Evolutionary conservation across 1,139 yeast species (phyloP).

Genomic region (Yamadazyma dendronema): DNA sequence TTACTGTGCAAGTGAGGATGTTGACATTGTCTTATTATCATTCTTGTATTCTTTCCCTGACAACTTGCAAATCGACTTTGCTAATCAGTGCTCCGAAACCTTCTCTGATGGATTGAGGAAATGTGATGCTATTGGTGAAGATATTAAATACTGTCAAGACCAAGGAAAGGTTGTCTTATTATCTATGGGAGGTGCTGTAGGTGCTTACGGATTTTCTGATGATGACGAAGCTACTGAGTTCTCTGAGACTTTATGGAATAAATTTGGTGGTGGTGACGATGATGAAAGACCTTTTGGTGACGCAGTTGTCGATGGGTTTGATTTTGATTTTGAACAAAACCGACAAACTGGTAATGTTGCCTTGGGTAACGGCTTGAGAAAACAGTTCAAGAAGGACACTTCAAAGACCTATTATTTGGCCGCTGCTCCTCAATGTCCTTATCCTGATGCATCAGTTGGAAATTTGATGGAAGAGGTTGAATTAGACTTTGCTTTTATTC

Average conservation of each 20-base stretch:
- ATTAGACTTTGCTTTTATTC: conserved; percentile 85
- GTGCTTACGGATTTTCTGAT: conserved; percentile 68
- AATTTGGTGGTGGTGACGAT: conserved; percentile 74
- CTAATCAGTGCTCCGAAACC: conserved; percentile 57
- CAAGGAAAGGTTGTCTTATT: conserved; percentile 75
- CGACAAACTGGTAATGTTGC: conserved; percentile 58
- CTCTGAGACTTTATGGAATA: conserved; percentile 79
- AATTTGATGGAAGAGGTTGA: conserved; percentile 57
- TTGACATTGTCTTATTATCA: conserved; percentile 71
- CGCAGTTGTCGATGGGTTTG: conserved; percentile 47
- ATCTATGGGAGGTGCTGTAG: conserved; percentile 87
- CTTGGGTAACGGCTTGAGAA: conserved; percentile 59
- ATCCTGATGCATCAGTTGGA: conserved; percentile 86
- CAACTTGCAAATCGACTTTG: conserved; percentile 56
- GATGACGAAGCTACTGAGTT: conserved; percentile 64
- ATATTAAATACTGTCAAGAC: conserved; percentile 78
- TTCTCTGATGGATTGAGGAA: conserved; percentile 55
- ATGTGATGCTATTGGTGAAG: conserved; percentile 67
- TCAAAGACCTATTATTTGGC: conserved; percentile 71
- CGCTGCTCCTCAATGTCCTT: conserved; percentile 95
- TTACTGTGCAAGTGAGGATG: conserved; percentile 69
- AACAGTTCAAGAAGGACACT: conserved; percentile 49
- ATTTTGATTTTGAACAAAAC: conserved; percentile 45
- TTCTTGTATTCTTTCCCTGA: conserved; percentile 66
- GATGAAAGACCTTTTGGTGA: conserved; percentile 72